Base-by-base conservation (phyloP, 306 rosid genomes). In the Trichosanthes truncata region DNA sequence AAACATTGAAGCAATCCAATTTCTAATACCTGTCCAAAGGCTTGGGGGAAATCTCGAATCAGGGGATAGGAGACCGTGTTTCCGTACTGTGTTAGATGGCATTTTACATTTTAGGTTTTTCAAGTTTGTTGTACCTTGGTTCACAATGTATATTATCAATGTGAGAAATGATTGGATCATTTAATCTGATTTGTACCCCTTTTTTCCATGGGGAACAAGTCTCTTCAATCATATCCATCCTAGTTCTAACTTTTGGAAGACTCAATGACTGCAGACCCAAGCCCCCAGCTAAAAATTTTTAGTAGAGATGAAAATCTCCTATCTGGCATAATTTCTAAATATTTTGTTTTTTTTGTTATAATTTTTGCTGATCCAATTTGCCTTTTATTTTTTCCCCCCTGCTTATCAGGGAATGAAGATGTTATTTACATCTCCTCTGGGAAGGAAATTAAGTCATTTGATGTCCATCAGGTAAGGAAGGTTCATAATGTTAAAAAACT, bases 401-500 rank as follows among this genome's bases (percentile, higher is more conserved):
- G 75, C 74, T 90, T 83, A 86, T 35, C 89, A 92, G 98, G 91
- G 80, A 92, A 88, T 83, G 98, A 94, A 87, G 92, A 92, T 75
- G 82, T 86, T 45, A 71, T 94, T 6, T 92, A 88, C 78, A 90
- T 87, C 72, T 88, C 98, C 41, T 83, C 92, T 5, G 98, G 91
- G 82, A 92, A 87, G 83, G 93, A 94, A 87, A 90, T 94, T 79
- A 92, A 88, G 81, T 85, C 92, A 86, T 94, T 94, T 79, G 97
- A 92, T 83, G 91, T 92, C 66, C 92, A 92, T 21, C 45, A 86
- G 98, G 98, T 94, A 91, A 87, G 86, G 29, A 82, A 76, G 35
- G 48, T 61, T 78, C 60, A 9, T n/a, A n/a, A n/a, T 4, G 74
- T 35, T 18, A 38, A 36, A 20, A 66, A 66, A 29, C 49, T 3